Conservation (phyloP, 257 asterid species). For the Capsicum baccatum region DNA sequence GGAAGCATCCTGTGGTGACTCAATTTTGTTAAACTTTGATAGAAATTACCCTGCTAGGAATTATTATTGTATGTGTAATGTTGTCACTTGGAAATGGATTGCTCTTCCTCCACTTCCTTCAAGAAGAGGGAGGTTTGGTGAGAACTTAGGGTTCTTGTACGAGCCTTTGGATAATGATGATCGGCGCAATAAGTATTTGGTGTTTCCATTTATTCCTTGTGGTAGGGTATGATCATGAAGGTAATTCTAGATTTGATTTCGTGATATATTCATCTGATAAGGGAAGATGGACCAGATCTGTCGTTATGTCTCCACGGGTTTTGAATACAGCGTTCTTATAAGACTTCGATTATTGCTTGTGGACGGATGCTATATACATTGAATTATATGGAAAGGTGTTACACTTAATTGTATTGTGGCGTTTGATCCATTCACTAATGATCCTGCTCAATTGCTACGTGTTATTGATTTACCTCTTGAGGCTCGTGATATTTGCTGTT, state of each 20-base stretch:
- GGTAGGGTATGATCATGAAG: neutral
- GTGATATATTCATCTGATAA: neutral
- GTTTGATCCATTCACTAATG: neutral
- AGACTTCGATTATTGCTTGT: neutral
- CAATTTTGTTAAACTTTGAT: neutral
- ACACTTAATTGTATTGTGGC: neutral
- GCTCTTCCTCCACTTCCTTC: neutral
- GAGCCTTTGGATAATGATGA: neutral
- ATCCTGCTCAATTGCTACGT: neutral
- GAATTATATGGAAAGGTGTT: neutral
- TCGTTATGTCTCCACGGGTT: neutral
- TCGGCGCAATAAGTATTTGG: neutral
- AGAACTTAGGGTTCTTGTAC: neutral
- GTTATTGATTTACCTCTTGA: neutral
- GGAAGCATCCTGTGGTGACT: neutral
- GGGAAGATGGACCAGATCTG: neutral
- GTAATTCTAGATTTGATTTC: neutral
- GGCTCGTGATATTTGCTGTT: neutral
- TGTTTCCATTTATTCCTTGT: neutral
- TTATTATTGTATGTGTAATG: neutral
- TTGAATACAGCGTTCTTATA: neutral
- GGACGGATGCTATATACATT: neutral
- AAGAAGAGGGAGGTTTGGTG: neutral
- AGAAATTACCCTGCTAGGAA: no score
- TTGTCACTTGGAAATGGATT: neutral